phyloP scores from a whole-genome alignment of 495 filamentous ascomycete species.

The Penicilliopsis zonata region DNA sequence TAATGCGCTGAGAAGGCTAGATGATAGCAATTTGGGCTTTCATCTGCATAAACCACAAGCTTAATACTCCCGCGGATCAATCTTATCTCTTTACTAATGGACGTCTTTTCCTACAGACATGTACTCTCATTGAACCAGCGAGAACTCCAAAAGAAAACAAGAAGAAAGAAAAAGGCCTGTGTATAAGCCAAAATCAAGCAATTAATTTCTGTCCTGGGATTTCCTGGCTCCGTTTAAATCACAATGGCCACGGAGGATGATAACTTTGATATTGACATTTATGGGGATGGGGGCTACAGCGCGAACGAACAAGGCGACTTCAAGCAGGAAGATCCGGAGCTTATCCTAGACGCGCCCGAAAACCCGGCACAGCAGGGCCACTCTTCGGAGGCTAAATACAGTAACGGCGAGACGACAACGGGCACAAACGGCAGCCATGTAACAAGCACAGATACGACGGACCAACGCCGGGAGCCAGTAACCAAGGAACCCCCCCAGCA shows the following conservation, averaged over 20 bases:
- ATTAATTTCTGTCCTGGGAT: constrained; percentile 16
- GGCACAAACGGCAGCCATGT: constrained; percentile 11
- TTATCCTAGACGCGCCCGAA: constrained; percentile 27
- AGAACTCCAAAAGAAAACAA: constrained; percentile 14
- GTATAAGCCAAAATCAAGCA: constrained; percentile 25
- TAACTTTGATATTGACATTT: constrained; percentile 98
- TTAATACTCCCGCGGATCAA: constrained; percentile 6
- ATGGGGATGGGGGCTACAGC: constrained; percentile 61
- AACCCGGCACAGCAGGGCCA: constrained; percentile 4
- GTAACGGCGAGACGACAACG: constrained; percentile 12
- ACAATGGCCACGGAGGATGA: constrained; percentile 72
- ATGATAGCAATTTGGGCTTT: constrained; percentile 4
- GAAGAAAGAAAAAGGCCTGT: constrained; percentile 19
- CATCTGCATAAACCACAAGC: too few relatives aligned
- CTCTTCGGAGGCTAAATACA: constrained; percentile 7
- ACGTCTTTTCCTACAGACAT: constrained; percentile 29
- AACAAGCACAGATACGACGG: constrained; percentile 8
- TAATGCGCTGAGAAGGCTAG: too few relatives aligned
- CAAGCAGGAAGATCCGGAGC: constrained; percentile 35
- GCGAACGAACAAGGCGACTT: constrained; percentile 35
- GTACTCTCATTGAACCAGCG: constrained; percentile 29
- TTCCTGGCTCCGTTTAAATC: constrained; percentile 17
- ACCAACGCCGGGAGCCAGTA: constrained; percentile 8
- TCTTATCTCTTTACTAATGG: constrained; percentile 27
- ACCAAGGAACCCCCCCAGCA: constrained; percentile 33